These are phyloP conservation scores for Penicillium aurantiogriseum DNA, from an alignment of 2,329 filamentous ascomycete species.

Conservation along the genomic window DNA sequence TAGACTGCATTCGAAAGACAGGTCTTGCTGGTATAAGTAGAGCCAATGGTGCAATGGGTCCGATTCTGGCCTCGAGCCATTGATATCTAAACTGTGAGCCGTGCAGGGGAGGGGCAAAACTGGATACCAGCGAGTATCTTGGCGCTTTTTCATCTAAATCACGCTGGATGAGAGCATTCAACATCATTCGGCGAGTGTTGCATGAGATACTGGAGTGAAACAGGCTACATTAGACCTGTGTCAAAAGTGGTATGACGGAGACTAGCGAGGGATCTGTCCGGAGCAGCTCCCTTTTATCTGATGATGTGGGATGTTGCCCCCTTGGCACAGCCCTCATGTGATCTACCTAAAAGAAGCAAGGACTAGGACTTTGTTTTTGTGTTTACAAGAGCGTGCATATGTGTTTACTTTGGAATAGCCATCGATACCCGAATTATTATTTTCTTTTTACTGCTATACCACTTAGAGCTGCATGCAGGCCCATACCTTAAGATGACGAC, in stretches of 20 bases:
- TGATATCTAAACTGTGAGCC: background rate
- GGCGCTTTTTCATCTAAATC: background rate
- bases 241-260: background rate
- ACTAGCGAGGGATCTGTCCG: background rate
- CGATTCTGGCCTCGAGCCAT: background rate
- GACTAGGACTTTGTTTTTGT: background rate
- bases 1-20: background rate
- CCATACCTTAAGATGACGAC: background rate
- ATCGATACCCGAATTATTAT: conserved; percentile 5
- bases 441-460: background rate
- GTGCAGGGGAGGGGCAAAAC: background rate
- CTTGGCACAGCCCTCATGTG: background rate
- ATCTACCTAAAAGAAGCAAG: background rate
- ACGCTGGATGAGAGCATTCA: background rate
- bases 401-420: conserved; percentile 1
- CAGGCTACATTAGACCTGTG: no score
- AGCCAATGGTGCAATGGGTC: background rate
- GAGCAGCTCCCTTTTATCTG: background rate
- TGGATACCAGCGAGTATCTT: background rate
- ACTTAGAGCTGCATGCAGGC: background rate
- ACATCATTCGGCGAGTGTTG: background rate
- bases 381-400: background rate
- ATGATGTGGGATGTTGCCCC: background rate
- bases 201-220: background rate
- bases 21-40: background rate